These are phyloP conservation scores for Wolfiporia cocos DNA, from an alignment of 1,284 basidiomycete species.

Conservation along the genomic window DNA sequence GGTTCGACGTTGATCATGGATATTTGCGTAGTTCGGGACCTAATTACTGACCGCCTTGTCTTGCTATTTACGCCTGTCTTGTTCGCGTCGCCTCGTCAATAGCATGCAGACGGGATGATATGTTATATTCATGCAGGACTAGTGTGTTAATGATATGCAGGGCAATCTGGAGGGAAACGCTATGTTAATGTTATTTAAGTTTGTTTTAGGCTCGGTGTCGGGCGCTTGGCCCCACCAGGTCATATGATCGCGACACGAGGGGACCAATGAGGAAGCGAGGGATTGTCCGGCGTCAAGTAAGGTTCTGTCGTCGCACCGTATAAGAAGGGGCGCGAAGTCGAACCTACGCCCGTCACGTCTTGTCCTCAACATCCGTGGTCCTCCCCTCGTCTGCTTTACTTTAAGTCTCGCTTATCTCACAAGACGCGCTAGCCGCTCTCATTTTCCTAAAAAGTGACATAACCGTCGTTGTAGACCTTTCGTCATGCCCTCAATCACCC, in stretches of 20 bases:
- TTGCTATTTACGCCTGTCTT: conserved; percentile 1
- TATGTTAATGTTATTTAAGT: not conserved
- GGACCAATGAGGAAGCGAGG: conserved; percentile 13
- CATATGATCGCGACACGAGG: conserved; percentile 16
- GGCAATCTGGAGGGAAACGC: too few species aligned
- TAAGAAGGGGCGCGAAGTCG: conserved; percentile 16
- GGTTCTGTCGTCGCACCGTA: conserved; percentile 19
- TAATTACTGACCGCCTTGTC: conserved; percentile 1
- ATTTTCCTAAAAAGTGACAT: conserved; percentile 2
- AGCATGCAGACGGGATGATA: not conserved
- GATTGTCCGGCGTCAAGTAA: conserved; percentile 12
- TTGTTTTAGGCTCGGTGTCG: not conserved
- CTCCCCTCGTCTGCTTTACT: conserved; percentile 16
- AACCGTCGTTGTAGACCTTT: conserved; percentile 7
- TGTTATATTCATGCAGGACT: too few species aligned
- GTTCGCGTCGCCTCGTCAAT: conserved; percentile 2
- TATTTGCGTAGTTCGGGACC: conserved; percentile 1
- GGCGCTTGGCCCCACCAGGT: too few species aligned
- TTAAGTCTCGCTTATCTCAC: conserved; percentile 10
- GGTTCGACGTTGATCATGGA: conserved; percentile 3
- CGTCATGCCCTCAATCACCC: conserved; percentile 33
- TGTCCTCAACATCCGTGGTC: conserved; percentile 19
- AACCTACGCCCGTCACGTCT: conserved; percentile 17
- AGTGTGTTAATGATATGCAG: too few species aligned
- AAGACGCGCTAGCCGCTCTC: conserved; percentile 21